phyloP scores from a whole-genome alignment of 306 rosid genomes.

The Prunus mongolica region DNA sequence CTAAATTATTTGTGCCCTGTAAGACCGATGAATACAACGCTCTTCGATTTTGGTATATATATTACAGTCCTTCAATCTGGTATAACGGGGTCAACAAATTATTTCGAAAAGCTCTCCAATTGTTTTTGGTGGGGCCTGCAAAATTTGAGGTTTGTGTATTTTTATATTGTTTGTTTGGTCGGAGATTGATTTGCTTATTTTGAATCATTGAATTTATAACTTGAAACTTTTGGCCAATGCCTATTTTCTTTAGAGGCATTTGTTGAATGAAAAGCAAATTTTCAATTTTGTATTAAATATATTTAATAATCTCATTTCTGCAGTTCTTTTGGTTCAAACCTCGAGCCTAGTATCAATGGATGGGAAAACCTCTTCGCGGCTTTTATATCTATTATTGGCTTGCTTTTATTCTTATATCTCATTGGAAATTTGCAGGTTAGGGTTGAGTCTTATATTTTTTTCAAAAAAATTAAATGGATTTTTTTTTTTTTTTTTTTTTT shows the following conservation, averaged over 20 bases:
- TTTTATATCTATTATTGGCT: slow-evolving; percentile 20
- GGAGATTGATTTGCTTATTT: too few species aligned
- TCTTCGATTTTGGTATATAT: slow-evolving; percentile 23
- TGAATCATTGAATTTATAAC: too few species aligned
- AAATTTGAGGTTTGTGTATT: slow-evolving; percentile 22
- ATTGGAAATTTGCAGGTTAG: slow-evolving; percentile 30
- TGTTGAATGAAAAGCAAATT: too few species aligned
- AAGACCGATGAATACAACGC: not conserved
- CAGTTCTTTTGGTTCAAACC: slow-evolving; percentile 24
- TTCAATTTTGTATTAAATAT: too few species aligned
- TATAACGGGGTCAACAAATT: slow-evolving; percentile 2
- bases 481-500: too few species aligned
- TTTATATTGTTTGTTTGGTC: too few species aligned
- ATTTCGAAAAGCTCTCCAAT: slow-evolving; percentile 9
- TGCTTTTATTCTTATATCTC: slow-evolving; percentile 24
- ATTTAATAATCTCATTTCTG: not conserved
- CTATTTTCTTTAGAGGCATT: too few species aligned
- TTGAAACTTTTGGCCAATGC: too few species aligned
- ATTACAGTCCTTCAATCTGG: slow-evolving; percentile 21
- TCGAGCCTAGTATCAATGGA: slow-evolving; percentile 7
- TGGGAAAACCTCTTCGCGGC: slow-evolving; percentile 27
- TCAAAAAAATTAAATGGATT: too few species aligned
- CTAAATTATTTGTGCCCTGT: not conserved
- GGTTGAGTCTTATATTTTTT: too few species aligned
- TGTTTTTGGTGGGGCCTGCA: slow-evolving; percentile 29